phyloP scores from a whole-genome alignment of 2,329 filamentous ascomycete species.

The Camillea tinctor region DNA sequence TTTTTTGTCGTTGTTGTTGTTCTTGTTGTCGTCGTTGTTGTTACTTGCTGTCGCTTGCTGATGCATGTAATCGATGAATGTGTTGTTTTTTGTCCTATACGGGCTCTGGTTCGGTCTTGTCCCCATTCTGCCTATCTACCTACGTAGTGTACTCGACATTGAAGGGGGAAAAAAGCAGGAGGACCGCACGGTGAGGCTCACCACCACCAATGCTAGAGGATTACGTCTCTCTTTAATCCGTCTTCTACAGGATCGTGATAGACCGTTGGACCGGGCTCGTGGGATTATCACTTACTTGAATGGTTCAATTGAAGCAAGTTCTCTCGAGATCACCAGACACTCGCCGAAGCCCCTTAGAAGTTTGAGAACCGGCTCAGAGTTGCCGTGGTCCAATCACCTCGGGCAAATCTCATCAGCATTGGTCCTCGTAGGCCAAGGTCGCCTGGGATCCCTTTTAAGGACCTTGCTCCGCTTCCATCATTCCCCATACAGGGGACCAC shows the following conservation, averaged over 20 bases:
- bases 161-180: neutral
- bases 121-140: too few relatives aligned
- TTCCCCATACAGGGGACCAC: conserved; percentile 7
- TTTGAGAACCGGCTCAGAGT: conserved; percentile 3
- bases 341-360: conserved; percentile 1
- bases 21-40: too few relatives aligned
- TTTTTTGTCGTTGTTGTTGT: too few relatives aligned
- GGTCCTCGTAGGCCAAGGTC: conserved; percentile 1
- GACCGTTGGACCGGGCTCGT: neutral
- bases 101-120: neutral
- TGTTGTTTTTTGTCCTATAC: neutral
- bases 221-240: neutral
- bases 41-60: too few relatives aligned
- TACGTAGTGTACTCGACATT: neutral
- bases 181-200: neutral
- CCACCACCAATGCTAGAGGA: conserved; percentile 1
- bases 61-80: neutral
- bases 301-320: neutral
- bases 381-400: neutral
- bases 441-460: neutral
- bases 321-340: conserved; percentile 3
- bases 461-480: neutral
- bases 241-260: conserved; percentile 6
- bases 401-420: conserved; percentile 4
- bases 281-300: conserved; percentile 2